Evolutionary conservation across 257 asterid species (phyloP), one percentile per base, ranked within the genome.

Genomic region (Handroanthus guayacan): DNA sequence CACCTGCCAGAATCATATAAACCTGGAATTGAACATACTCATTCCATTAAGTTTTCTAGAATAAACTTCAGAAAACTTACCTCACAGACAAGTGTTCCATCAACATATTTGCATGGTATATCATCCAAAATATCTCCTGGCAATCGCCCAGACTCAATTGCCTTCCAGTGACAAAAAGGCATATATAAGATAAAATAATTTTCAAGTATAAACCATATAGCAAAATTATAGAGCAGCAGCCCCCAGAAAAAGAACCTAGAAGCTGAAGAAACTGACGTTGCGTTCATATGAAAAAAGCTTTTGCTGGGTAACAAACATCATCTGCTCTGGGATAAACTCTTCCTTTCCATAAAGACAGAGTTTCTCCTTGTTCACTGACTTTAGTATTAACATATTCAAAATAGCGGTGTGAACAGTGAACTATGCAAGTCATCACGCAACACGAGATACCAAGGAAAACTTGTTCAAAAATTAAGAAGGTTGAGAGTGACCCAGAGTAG

Each of bases 111-210:
- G 94, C 98, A 90, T 0, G 97, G 98, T 79, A 95, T 82, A 67
- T 93, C 98, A 76, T 93, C 96, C 86, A 91, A 86, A 81, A 95
- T 88, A 86, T 90, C 97, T 68, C 96, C 96, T 10, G 99, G 99
- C 75, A 95, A 81, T 62, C 77, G 87, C 57, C 99, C 99, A 65
- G 95, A 88, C 87, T 95, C 98, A 82, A 95, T 85, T 77, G 99
- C 99, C 99, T 95, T 75, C 79, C 70, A 72, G 37, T 38, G 64
- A 77, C 25, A 84, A 70, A 60, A 66, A 36, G 43, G 14, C n/a
- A 84, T 9, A 52, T 60, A 61, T 78, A 74, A 43, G 51, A 64
- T 36, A 73, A 52, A 77, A 13, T 44, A 69, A 50, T 60, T 43
- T 47, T 31, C 7, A 54, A 36, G 36, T 44, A 47, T 1, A 44